Evolutionary conservation across 2,329 filamentous ascomycete species (phyloP), one percentile per base, ranked within the genome.

Genomic region (Penicillium fuscoglaucum): DNA sequence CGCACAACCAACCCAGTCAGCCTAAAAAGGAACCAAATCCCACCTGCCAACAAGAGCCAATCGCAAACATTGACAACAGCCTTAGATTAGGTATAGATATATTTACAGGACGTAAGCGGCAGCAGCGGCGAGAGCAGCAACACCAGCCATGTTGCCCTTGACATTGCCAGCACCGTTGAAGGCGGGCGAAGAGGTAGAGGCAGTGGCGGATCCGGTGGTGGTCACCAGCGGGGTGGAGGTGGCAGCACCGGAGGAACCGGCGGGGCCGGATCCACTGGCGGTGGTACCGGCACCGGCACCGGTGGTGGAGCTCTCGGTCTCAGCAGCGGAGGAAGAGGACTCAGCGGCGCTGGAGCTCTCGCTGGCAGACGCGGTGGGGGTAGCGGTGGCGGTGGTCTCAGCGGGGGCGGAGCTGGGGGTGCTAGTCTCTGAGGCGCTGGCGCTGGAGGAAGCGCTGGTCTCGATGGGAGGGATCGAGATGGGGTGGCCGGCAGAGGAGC

Each of bases 401-500:
- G 63, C 49, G 43, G 51, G 47, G 35, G 58, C 50, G 40, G 37
- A 49, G 39, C 44, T 55, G 37, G 58, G 60, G 39, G 33, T 54
- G 60, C 43, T 29, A 47, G 52, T 35, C 21, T 37, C 44, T n/a
- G 55, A 13, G 28, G 52, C n/a, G 37, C 45, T 52, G 28, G 57
- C 33, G 17, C 21, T 41, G 35, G 58, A 41, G 2, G 61, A 50
- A 15, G 60, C 50, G 40, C 63, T 58, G 24, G 66, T 68, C 45
- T 60, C 61, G 44, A 74, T 60, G 7, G 72, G 66, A 13, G 74
- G 72, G n/a, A 78, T 49, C 10, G 65, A 63, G 62, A 78, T 74
- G 35, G 76, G 74, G 55, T 71, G 65, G 52, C 76, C 73, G 24
- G 65, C 75, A 19, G 67, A 59, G 15, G 70, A 72, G 66, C 76